phyloP scores from a whole-genome alignment of 2,329 filamentous ascomycete genomes.

The Allantophomopsis lycopodina region DNA sequence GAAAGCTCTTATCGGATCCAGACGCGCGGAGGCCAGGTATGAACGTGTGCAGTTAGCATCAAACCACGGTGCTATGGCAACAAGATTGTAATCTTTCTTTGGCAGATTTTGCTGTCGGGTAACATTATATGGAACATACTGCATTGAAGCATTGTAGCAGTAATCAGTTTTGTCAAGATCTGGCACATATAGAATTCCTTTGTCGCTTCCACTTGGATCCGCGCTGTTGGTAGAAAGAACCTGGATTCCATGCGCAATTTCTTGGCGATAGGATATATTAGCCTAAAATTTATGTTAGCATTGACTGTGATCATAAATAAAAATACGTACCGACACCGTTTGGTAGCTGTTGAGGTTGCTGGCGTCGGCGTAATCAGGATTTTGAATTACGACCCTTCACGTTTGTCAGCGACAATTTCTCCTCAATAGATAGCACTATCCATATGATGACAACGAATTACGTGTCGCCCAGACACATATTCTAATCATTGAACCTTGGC shows the following conservation, averaged over 20 bases:
- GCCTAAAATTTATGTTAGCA: constrained; percentile 8
- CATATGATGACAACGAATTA: no score
- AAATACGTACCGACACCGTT: no score
- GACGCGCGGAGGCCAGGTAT: constrained; percentile 50
- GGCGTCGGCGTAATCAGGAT: no score
- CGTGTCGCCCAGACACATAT: no score
- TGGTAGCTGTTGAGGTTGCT: no score
- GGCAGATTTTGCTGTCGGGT: constrained; percentile 61
- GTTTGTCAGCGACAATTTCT: no score
- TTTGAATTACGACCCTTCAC: no score
- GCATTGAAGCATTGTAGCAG: constrained; percentile 48
- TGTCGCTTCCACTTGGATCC: constrained; percentile 44
- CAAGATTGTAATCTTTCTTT: constrained; percentile 53
- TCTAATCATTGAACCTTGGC: no score
- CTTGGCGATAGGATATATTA: constrained; percentile 15
- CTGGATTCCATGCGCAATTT: constrained; percentile 46
- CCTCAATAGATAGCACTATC: no score
- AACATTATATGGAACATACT: constrained; percentile 62
- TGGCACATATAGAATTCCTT: constrained; percentile 78
- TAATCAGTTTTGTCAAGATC: constrained; percentile 41
- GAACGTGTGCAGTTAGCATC: constrained; percentile 56
- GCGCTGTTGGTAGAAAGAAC: constrained; percentile 61
- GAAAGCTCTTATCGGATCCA: constrained; percentile 46
- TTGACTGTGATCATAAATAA: background rate
- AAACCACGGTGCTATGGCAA: constrained; percentile 83